Evolutionary conservation across 2,329 filamentous ascomycete genomes (phyloP), one percentile per base, ranked within the genome.

Genomic region (Atkinsonella texensis): DNA sequence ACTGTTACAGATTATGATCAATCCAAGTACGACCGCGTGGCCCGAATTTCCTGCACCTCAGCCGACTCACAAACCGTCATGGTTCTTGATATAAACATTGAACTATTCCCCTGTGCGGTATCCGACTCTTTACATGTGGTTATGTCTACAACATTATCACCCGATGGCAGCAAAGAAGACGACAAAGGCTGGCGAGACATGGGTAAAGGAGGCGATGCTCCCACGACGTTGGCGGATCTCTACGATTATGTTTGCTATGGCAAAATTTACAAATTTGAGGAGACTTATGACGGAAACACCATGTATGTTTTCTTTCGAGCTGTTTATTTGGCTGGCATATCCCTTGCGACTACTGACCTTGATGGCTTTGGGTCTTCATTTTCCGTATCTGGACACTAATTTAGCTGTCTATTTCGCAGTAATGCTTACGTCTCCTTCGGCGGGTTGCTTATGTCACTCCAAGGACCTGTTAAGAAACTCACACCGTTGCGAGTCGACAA

Each of bases 391-490:
- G 42, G 35, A 28, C 38, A 42, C 51, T 50, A 48, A 45, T 47
- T 2, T 55, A 58, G 10, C 10, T 23, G 20, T 12, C 31, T 17
- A 39, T 33, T 44, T 31, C 17, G 39, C 59, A 97, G 91, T 66
- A 94, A 95, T 67, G 88, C 89, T 31, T 98, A 91, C 70, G 79
- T 94, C 60, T 95, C 89, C 1, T 98, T 96, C 62, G 93, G 93
- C 46, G 93, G 93, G 8, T 74, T 98, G 57, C 71, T 98, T 62
- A 84, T 97, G 71, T 89, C 85, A 61, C 77, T 98, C 52, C 87
- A 95, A 63, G 93, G 94, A 6, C 93, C 93, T 2, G 93, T 95
- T 69, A 94, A 93, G 76, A 96, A 95, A 74, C 80, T 98, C 56
- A 94, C 87, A 35, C 86, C 89, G 31, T 72, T 98, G 63, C 82